Base-by-base conservation (phyloP, 108 stramenopile species). In the Poteriospumella lacustris region DNA sequence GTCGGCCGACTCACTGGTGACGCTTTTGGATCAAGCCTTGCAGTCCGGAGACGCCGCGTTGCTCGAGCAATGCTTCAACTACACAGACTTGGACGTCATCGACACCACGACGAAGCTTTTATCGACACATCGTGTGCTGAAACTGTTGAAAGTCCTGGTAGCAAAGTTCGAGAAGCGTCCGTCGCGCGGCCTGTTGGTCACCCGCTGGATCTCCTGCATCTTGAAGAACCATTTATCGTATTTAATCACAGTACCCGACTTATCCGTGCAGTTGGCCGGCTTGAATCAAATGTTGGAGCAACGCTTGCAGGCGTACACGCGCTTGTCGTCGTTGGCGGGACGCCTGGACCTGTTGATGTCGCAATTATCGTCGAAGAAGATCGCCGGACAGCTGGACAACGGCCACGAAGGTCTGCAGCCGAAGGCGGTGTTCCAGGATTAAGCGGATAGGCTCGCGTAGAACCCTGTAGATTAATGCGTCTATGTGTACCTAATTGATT, bases 1-100 rank as follows among this genome's bases (percentile, higher is more conserved):
- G 5, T 42, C 70, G 36, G 15, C 44, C 38, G 70, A 73, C 42
- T 34, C 12, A 42, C 42, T 73, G 31, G 70, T 42, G 36, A 42
- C 70, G 31, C 70, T 73, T n/a, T 42, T 73, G 38, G 70, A 73
- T 29, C 70, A 73, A 56, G 70, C 70, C 3, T 5, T 73, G 38
- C 70, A 73, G 33, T 44, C 70, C 5, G 33, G 70, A 28, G 70
- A 73, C 36, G 70, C 26, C 36, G 47, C 9, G 26, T 38, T 73
- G 5, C 36, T 73, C 26, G 70, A 73, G 42, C 70, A 73, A 56
- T 73, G 70, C 36, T 38, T 73, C 26, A 5, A 15, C 5, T 42
- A 9, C 36, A 24, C 9, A 42, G 70, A 73, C 42, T 5, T 26
- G 9, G 70, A 39, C 12, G 70, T 73, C 19, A 56, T 73, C 26